phyloP scores from a whole-genome alignment of 108 stramenopile species.

The Cyclostephanos tholiformis region DNA sequence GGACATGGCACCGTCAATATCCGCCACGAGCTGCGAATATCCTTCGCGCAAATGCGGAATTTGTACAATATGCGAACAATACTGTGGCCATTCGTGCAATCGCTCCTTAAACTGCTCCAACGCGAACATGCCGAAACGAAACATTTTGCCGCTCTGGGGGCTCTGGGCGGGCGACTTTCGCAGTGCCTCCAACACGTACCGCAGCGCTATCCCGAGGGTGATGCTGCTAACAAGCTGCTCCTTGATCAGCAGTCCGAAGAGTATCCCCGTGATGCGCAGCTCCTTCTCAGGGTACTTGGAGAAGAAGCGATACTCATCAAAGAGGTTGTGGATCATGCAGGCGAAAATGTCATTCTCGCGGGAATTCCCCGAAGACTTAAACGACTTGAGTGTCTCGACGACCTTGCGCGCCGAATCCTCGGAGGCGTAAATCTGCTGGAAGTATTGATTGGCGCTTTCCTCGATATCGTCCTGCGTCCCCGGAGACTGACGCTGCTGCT shows the following conservation, averaged over 20 bases:
- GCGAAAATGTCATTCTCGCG: slow-evolving; percentile 98
- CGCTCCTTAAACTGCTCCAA: slow-evolving; percentile 96
- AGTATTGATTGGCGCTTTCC: slow-evolving; percentile 94
- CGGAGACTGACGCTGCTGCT: slow-evolving; percentile 28
- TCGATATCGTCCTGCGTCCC: slow-evolving; percentile 87
- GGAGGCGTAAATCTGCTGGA: slow-evolving; percentile 96
- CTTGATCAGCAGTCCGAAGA: slow-evolving; percentile 97
- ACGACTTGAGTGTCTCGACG: slow-evolving; percentile 93
- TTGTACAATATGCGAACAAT: slow-evolving; percentile 97
- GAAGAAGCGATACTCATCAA: slow-evolving; percentile 99
- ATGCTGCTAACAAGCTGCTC: slow-evolving; percentile 97
- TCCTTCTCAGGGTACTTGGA: slow-evolving; percentile 98
- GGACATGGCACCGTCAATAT: slow-evolving; percentile 84
- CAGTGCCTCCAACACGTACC: slow-evolving; percentile 97
- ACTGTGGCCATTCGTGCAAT: slow-evolving; percentile 98
- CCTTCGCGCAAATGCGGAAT: slow-evolving; percentile 93
- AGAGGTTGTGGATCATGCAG: slow-evolving; percentile 98
- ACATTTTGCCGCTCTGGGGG: slow-evolving; percentile 93
- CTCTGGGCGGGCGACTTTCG: slow-evolving; percentile 83
- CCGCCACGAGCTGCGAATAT: slow-evolving; percentile 86
- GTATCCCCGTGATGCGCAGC: slow-evolving; percentile 97
- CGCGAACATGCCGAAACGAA: slow-evolving; percentile 98
- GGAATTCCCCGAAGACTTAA: slow-evolving; percentile 90
- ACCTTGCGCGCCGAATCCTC: slow-evolving; percentile 95
- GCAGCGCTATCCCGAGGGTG: slow-evolving; percentile 96